Conservation (phyloP, 208 protist genomes). For the Leishmania major region DNA sequence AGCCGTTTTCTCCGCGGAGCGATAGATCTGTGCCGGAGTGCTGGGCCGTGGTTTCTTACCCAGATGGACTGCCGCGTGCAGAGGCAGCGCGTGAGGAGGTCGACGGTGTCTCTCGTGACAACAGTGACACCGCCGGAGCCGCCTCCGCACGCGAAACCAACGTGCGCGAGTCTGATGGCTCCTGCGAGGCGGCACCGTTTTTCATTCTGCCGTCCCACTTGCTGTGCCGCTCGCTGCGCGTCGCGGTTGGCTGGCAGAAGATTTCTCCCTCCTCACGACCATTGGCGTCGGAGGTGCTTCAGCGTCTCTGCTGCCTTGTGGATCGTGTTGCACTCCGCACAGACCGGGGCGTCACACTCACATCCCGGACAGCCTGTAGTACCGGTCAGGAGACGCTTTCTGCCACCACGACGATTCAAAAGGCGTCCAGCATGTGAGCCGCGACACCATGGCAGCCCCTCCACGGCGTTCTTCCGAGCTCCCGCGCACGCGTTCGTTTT, state of each 20-base stretch:
- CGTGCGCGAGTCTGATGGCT: not conserved
- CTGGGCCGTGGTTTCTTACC: constrained; percentile 10
- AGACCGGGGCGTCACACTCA: not conserved
- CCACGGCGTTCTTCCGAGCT: not conserved
- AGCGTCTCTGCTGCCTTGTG: constrained; percentile 5
- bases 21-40: not conserved
- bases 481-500: not conserved
- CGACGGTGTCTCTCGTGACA: not conserved
- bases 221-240: constrained; percentile 1
- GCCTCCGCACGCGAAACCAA: not conserved
- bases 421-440: constrained; percentile 10
- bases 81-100: not conserved
- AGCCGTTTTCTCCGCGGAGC: not conserved
- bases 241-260: constrained; percentile 6
- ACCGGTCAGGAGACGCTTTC: not conserved
- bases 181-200: constrained; percentile 3
- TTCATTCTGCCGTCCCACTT: constrained; percentile 11
- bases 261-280: constrained; percentile 5
- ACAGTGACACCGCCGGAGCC: not conserved
- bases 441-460: not conserved
- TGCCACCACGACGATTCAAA: not conserved
- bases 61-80: constrained; percentile 7
- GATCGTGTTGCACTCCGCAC: not conserved
- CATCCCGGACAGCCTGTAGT: not conserved
- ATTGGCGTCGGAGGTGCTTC: not conserved